Evolutionary conservation across 352 stramenopile species (phyloP).

Genomic region (Globisporangium iwayamae): DNA sequence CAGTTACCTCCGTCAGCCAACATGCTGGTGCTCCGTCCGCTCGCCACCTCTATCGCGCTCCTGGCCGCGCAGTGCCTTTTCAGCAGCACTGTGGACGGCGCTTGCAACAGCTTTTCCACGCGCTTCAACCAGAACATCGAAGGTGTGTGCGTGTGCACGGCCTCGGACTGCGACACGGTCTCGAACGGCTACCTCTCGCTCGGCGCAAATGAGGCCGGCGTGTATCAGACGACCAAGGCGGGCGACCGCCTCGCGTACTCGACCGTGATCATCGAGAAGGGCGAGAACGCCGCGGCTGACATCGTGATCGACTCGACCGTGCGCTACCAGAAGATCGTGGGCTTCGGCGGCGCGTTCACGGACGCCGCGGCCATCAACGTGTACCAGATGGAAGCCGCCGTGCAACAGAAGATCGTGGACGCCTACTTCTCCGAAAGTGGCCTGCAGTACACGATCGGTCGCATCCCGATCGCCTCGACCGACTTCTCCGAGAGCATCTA

Average conservation of each 20-base stretch:
- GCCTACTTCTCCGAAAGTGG: slow-evolving; percentile 79
- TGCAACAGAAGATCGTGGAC: slow-evolving; percentile 72
- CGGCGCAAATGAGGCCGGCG: slow-evolving; percentile 30
- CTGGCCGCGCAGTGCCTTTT: slow-evolving; percentile 16
- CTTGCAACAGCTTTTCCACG: slow-evolving; percentile 29
- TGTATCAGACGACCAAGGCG: slow-evolving; percentile 49
- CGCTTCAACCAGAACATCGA: slow-evolving; percentile 43
- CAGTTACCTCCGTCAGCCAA: not conserved
- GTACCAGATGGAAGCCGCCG: slow-evolving; percentile 41
- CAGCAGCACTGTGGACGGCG: slow-evolving; percentile 7
- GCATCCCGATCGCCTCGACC: slow-evolving; percentile 80
- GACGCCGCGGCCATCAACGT: slow-evolving; percentile 82
- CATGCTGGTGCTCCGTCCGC: slow-evolving; percentile 17
- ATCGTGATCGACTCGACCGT: slow-evolving; percentile 44
- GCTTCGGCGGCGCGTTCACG: slow-evolving; percentile 89
- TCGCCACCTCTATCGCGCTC: slow-evolving; percentile 11
- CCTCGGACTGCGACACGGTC: slow-evolving; percentile 46
- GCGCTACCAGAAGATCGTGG: slow-evolving; percentile 79
- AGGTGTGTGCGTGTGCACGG: slow-evolving; percentile 50
- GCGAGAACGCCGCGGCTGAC: slow-evolving; percentile 23
- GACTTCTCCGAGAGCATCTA: slow-evolving; percentile 88
- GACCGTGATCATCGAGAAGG: slow-evolving; percentile 22
- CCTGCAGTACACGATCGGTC: slow-evolving; percentile 79
- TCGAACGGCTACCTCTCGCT: slow-evolving; percentile 45
- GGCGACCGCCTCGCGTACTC: slow-evolving; percentile 47